phyloP scores from a whole-genome alignment of 2,329 filamentous ascomycete genomes.

The Immersiporthe knoxdaviesiana region DNA sequence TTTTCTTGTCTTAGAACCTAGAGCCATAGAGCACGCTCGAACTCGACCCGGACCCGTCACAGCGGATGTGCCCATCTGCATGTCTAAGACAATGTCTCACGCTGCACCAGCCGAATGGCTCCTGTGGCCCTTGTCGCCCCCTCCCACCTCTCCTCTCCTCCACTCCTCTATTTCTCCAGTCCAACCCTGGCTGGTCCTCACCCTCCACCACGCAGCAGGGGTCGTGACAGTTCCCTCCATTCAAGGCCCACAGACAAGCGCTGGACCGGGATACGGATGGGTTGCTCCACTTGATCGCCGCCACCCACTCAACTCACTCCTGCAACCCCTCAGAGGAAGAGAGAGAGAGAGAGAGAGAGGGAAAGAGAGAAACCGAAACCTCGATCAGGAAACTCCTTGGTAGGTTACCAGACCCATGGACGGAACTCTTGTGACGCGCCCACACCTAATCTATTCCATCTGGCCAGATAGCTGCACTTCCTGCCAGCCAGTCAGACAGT shows the following conservation, averaged over 20 bases:
- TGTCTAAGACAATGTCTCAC: constrained; percentile 45
- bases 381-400: not conserved
- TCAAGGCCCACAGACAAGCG: constrained; percentile 31
- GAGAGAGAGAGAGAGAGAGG: not conserved
- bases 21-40: constrained; percentile 14
- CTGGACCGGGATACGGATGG: constrained; percentile 27
- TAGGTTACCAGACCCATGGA: not conserved
- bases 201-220: constrained; percentile 1
- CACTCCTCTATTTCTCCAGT: too few relatives aligned
- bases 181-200: constrained; percentile 24
- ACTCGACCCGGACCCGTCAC: not conserved
- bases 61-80: constrained; percentile 33
- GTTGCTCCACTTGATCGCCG: constrained; percentile 23
- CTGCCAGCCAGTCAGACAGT: not conserved
- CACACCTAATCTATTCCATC: not conserved
- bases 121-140: not conserved
- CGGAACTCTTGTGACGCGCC: not conserved
- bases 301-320: not conserved
- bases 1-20: constrained; percentile 1
- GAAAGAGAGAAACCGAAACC: not conserved
- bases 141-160: not conserved
- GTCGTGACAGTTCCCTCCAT: constrained; percentile 35
- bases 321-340: too few relatives aligned
- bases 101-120: constrained; percentile 41
- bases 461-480: not conserved